phyloP scores from a whole-genome alignment of 2,329 filamentous ascomycete genomes.

The Beauveria pseudobassiana region DNA sequence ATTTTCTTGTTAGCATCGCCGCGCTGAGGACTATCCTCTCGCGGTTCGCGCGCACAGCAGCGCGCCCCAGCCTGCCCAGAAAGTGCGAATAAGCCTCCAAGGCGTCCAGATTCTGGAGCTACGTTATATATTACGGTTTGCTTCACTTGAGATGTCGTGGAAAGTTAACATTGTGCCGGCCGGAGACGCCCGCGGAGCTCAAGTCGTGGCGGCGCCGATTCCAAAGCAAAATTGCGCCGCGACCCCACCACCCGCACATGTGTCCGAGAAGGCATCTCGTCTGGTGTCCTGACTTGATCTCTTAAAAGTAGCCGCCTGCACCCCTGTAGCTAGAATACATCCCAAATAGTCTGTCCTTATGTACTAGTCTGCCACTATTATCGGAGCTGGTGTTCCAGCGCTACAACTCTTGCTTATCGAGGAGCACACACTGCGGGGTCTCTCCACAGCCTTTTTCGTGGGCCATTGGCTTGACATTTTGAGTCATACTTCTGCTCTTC shows the following conservation, averaged over 20 bases:
- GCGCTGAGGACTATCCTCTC: too few species aligned
- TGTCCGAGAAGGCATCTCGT: neutral
- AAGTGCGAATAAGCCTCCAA: too few species aligned
- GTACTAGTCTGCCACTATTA: neutral
- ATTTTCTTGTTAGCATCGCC: too few species aligned
- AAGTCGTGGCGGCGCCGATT: neutral
- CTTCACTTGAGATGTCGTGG: too few species aligned
- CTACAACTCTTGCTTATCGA: neutral
- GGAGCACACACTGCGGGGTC: conserved; percentile 3
- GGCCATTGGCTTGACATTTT: neutral
- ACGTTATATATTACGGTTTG: too few species aligned
- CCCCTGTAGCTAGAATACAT: neutral
- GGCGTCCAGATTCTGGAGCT: too few species aligned
- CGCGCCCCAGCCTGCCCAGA: too few species aligned
- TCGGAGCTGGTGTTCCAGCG: neutral
- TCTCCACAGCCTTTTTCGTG: conserved; percentile 3
- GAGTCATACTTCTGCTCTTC: neutral
- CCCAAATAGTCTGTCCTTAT: neutral
- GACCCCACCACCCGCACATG: neutral
- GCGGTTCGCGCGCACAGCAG: too few species aligned
- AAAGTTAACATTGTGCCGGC: neutral
- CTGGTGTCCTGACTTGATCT: neutral
- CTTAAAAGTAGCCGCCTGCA: neutral
- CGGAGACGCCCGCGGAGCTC: conserved; percentile 3
- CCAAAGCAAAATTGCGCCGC: neutral